A percentile compares a stretch with the other conserved stretches of the same genome.
Evolutionary conservation across 169 alveolate genomes (phyloP).

Genomic region (Cryptosporidium parvum): DNA sequence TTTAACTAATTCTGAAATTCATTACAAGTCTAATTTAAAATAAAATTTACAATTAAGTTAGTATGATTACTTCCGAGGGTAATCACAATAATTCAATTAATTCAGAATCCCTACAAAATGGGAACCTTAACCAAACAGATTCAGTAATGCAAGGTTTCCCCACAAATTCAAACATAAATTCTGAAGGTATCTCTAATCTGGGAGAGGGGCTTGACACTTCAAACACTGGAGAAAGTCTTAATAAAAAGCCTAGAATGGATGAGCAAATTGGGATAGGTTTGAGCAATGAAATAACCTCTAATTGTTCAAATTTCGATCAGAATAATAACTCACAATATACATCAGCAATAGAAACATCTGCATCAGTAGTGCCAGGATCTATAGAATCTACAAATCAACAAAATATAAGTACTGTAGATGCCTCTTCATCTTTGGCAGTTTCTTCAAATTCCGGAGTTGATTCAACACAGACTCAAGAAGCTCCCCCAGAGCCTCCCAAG

Average conservation of each 20-base stretch:
- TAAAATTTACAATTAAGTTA: constrained; percentile 1
- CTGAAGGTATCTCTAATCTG: background rate
- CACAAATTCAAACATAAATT: background rate
- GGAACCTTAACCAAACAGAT: background rate
- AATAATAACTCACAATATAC: background rate
- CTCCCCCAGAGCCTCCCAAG: constrained; percentile 55
- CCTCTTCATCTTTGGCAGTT: background rate
- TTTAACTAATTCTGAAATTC: background rate
- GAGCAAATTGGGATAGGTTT: background rate
- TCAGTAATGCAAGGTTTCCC: background rate
- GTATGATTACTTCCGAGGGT: background rate
- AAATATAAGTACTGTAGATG: background rate
- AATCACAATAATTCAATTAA: background rate
- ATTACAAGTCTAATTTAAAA: background rate
- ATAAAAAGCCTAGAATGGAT: constrained; percentile 2
- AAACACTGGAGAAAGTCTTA: background rate
- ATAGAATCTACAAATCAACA: background rate
- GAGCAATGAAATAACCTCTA: background rate
- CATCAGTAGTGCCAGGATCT: background rate
- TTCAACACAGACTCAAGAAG: background rate
- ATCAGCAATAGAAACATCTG: background rate
- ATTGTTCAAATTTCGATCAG: background rate
- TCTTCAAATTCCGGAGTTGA: background rate
- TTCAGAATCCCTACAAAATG: constrained; percentile 9
- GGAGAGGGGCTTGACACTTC: background rate